Base-by-base conservation (phyloP, 148 eudicot species). In the Talinum fruticosum region DNA sequence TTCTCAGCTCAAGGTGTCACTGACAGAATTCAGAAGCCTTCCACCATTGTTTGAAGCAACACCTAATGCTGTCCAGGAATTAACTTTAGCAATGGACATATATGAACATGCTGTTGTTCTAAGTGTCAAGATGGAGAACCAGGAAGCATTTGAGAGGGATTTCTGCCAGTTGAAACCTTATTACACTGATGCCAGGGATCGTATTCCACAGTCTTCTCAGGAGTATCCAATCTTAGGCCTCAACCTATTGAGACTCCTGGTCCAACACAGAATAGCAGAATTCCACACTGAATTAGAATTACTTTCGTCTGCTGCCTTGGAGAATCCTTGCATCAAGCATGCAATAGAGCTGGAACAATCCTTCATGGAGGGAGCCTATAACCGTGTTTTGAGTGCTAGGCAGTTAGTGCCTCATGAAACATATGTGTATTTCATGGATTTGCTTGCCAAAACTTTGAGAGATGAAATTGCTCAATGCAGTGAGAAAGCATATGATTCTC, bases 291-390 rank as follows among this genome's bases (percentile, higher is more conserved):
- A 91, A 75, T 66, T 94, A 85, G 98, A 96, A 79, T 83, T 96
- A 87, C 97, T 96, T 35, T 84, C 97, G 15, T 77, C 97, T 26
- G 66, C 79, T 78, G 97, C 97, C 54, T 78, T 93, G 89, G 92
- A 93, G 65, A 91, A 90, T 79, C 84, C 86, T 28, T 96, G 97
- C 82, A 91, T 96, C 64, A 96, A 86, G 88, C 99, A 96, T 83
- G 99, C 99, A 1, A 93, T 96, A 44, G 99, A 93, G 69, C 83
- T 96, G 73, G 99, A 96, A 78, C 97, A 96, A 73, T 96, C 99
- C 24, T 93, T 96, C 84, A 96, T 94, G 98, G 98, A 94, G 86
- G 98, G 98, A 59, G 98, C 98, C 61, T 96, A 96, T 81, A 96
- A 96, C 78, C 93, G 97, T 44, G 99, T 96, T 73, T 87, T 96